Percentiles rank a stretch among this genome's conserved stretches.
phyloP scores from a whole-genome alignment of 2,329 filamentous ascomycete species.

The Aureobasidium melanogenum region DNA sequence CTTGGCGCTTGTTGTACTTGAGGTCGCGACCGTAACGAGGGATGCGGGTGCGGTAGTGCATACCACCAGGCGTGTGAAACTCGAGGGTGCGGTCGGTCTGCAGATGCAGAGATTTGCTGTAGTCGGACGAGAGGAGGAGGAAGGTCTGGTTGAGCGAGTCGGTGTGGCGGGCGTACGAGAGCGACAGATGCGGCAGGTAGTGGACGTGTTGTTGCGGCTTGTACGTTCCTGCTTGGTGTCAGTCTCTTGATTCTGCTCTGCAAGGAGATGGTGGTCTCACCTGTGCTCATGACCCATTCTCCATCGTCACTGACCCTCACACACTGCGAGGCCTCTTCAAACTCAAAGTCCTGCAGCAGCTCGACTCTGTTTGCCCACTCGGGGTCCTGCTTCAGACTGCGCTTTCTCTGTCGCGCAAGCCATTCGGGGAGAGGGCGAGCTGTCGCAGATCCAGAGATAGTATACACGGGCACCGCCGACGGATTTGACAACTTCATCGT shows the following conservation, averaged over 20 bases:
- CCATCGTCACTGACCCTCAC: constrained; percentile 89
- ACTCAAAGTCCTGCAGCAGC: constrained; percentile 93
- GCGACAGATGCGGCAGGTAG: constrained; percentile 80
- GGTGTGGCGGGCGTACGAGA: constrained; percentile 92
- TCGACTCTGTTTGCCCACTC: constrained; percentile 93
- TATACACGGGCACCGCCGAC: constrained; percentile 83
- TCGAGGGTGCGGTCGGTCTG: constrained; percentile 87
- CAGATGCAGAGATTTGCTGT: constrained; percentile 87
- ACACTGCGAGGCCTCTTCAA: constrained; percentile 89
- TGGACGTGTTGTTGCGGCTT: constrained; percentile 91
- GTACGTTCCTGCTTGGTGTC: constrained; percentile 44
- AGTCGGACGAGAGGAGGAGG: constrained; percentile 77
- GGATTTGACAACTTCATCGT: constrained; percentile 74
- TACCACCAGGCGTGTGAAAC: constrained; percentile 81
- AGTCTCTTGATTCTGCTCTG: no score
- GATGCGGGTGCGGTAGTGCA: constrained; percentile 81
- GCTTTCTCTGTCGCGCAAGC: constrained; percentile 82
- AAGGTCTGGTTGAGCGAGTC: constrained; percentile 88
- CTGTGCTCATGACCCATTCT: constrained; percentile 94
- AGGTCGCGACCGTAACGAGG: constrained; percentile 89
- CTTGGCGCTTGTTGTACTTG: constrained; percentile 69
- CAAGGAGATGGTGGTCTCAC: constrained; percentile 39
- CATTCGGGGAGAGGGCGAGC: constrained; percentile 87
- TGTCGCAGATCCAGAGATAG: constrained; percentile 83
- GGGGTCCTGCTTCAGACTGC: constrained; percentile 81